A percentile compares a stretch with the other conserved stretches of the same genome.
phyloP scores from a whole-genome alignment of 176 grass and related monocot genomes.

The Eremochloa ophiuroides region DNA sequence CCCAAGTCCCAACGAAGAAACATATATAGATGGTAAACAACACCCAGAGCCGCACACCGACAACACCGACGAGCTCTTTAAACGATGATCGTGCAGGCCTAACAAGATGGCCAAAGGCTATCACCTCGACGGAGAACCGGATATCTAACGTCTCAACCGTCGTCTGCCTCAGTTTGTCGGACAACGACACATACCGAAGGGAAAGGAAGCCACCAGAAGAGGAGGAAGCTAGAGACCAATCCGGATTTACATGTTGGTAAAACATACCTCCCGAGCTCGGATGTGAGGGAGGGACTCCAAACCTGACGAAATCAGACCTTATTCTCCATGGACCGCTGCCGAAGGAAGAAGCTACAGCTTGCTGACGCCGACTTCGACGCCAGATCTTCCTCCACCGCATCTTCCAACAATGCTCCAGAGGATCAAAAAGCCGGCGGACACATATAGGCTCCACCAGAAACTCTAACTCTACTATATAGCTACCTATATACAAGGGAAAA shows the following conservation, averaged over 20 bases:
- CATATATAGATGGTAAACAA: too few species aligned
- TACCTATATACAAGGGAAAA: not conserved
- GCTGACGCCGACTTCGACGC: fast-evolving
- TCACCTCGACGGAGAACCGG: not conserved
- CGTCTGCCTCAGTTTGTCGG: not conserved
- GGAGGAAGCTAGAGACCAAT: not conserved
- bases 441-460: not conserved
- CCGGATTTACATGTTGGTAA: too few species aligned
- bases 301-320: too few species aligned
- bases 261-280: too few species aligned
- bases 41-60: too few species aligned
- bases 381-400: not conserved
- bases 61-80: not conserved
- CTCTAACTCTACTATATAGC: not conserved
- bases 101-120: not conserved
- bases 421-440: not conserved
- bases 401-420: not conserved
- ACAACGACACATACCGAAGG: not conserved
- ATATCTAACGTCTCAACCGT: not conserved
- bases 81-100: not conserved
- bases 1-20: too few species aligned
- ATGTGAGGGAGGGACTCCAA: too few species aligned
- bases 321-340: too few species aligned
- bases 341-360: not conserved
- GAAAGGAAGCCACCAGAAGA: not conserved